These are phyloP conservation scores for Linderniella brevidens DNA, from an alignment of 257 asterid species.

Conservation along the genomic window DNA sequence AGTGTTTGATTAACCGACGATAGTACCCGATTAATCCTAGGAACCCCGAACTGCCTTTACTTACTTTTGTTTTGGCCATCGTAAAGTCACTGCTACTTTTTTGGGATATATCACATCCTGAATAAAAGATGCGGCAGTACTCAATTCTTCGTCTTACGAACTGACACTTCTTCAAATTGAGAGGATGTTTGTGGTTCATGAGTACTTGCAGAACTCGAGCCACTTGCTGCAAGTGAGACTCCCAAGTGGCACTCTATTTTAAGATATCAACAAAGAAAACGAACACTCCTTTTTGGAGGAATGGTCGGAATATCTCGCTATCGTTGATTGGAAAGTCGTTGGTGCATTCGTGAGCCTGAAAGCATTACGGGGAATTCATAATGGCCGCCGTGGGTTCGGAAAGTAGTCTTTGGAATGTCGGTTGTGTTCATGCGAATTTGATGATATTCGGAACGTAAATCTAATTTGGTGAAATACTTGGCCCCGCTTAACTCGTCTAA, in stretches of 20 bases:
- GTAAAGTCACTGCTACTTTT: no score
- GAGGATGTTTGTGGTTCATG: background rate
- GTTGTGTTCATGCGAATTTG: background rate
- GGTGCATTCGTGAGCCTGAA: background rate
- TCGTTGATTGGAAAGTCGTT: background rate
- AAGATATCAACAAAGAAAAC: background rate
- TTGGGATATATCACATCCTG: background rate
- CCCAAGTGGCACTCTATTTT: background rate
- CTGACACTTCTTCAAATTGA: background rate
- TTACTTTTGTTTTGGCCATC: no score
- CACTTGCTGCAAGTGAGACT: background rate
- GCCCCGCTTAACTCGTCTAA: no score
- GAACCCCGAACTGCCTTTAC: background rate
- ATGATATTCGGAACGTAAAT: background rate
- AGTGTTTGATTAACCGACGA: background rate
- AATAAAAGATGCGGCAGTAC: background rate
- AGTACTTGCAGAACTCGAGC: background rate
- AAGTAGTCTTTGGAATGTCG: background rate
- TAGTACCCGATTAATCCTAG: background rate
- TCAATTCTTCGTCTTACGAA: background rate
- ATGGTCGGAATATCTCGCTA: background rate
- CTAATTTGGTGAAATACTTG: background rate
- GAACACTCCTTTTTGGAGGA: background rate
- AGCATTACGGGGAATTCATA: background rate
- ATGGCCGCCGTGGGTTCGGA: background rate